Evolutionary conservation across 106 monocot genomes (phyloP).

Genomic region (Posidonia australis): DNA sequence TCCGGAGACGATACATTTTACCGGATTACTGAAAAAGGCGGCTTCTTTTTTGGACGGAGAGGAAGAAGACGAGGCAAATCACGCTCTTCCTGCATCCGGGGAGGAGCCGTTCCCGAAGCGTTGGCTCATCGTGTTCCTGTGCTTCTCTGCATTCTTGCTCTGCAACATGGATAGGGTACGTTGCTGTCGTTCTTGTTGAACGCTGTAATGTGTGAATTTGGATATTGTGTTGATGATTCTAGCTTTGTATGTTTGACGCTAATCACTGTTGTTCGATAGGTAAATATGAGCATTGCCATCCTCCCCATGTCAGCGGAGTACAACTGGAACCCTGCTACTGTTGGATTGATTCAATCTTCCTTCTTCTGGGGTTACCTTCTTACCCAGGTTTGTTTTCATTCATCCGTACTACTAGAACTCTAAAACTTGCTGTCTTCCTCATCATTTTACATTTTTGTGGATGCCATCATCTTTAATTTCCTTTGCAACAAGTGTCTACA

Average conservation of each 20-base stretch:
- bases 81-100: neutral
- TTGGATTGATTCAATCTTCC: constrained; percentile 86
- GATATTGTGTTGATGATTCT: neutral
- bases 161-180: constrained; percentile 92
- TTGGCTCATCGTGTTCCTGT: constrained; percentile 70
- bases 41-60: neutral
- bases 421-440: no score
- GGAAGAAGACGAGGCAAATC: neutral
- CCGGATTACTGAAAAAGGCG: neutral
- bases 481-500: no score
- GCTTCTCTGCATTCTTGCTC: constrained; percentile 85
- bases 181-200: neutral
- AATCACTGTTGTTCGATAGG: constrained; percentile 24
- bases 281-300: constrained; percentile 96
- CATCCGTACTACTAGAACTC: no score
- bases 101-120: constrained; percentile 49
- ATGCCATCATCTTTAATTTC: neutral
- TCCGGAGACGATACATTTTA: neutral
- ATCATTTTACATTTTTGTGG: no score
- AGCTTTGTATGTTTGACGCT: no score
- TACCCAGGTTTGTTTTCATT: constrained; percentile 49
- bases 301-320: constrained; percentile 90
- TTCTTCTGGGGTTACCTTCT: constrained; percentile 98
- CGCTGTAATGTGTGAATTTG: neutral
- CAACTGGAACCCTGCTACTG: constrained; percentile 68